Evolutionary conservation across 2,329 filamentous ascomycete genomes (phyloP).

Genomic region (Paecilomyces variotii): DNA sequence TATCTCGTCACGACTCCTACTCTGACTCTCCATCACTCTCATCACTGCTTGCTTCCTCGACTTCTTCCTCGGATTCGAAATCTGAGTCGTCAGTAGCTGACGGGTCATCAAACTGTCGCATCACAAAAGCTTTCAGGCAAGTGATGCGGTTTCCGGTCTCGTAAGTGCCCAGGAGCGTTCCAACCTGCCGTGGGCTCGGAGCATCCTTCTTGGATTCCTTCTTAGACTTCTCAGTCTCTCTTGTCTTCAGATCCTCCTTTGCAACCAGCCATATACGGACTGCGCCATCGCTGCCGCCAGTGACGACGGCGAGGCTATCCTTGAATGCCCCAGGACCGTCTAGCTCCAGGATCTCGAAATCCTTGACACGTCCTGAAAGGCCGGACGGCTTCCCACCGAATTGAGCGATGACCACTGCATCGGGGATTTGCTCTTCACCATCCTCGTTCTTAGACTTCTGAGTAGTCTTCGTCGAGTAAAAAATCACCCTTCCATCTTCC

Average conservation of each 20-base stretch:
- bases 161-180: slow-evolving; percentile 64
- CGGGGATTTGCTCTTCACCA: slow-evolving; percentile 50
- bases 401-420: slow-evolving; percentile 57
- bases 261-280: slow-evolving; percentile 67
- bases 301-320: slow-evolving; percentile 51
- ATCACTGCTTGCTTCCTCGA: slow-evolving; percentile 22
- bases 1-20: not conserved
- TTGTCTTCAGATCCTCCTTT: slow-evolving; percentile 19
- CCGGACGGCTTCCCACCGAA: slow-evolving; percentile 66
- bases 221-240: slow-evolving; percentile 12
- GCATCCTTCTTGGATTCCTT: slow-evolving; percentile 8
- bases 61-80: slow-evolving; percentile 33
- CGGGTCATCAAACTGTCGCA: slow-evolving; percentile 54
- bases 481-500: slow-evolving; percentile 79
- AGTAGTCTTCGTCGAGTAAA: slow-evolving; percentile 61
- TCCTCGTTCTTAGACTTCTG: slow-evolving; percentile 33
- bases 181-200: slow-evolving; percentile 41
- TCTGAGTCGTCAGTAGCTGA: slow-evolving; percentile 55
- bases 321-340: slow-evolving; percentile 24
- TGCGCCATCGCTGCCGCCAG: slow-evolving; percentile 77
- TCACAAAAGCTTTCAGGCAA: slow-evolving; percentile 76
- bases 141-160: slow-evolving; percentile 85
- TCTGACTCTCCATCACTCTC: slow-evolving; percentile 12
- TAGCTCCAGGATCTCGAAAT: slow-evolving; percentile 61
- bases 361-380: slow-evolving; percentile 71